Percentiles rank a stretch among this genome's conserved stretches.
phyloP scores from a whole-genome alignment of 1,284 basidiomycete species.

The Sanghuangporus weigelae region DNA sequence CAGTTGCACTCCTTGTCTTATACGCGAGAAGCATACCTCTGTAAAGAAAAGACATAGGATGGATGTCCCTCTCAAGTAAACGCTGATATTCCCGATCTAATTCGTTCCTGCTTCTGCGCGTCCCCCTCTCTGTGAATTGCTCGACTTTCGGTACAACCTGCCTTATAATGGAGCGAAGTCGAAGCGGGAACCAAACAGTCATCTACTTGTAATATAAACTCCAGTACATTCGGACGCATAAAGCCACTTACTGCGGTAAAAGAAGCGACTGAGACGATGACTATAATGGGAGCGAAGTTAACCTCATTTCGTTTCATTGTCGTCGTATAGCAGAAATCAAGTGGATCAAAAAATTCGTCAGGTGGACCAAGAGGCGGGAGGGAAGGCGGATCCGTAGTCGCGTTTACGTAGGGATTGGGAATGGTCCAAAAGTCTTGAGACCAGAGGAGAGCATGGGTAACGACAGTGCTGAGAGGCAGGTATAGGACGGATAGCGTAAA shows the following conservation, averaged over 20 bases:
- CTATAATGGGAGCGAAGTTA: conserved; percentile 64
- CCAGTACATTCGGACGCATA: neutral
- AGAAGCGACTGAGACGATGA: conserved; percentile 52
- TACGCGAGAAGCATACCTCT: conserved; percentile 38
- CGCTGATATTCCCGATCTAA: conserved; percentile 73
- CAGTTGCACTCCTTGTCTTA: neutral
- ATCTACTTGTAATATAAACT: conserved; percentile 35
- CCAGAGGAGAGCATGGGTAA: conserved; percentile 67
- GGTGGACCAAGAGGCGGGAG: conserved; percentile 49
- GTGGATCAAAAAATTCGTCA: conserved; percentile 51
- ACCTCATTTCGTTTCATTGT: conserved; percentile 67
- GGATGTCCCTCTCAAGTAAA: conserved; percentile 57
- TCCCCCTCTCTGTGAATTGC: conserved; percentile 66
- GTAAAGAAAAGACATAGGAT: conserved; percentile 72
- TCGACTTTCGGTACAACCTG: conserved; percentile 63
- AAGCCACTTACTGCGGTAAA: conserved; percentile 44
- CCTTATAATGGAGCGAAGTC: conserved; percentile 52
- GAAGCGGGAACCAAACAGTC: conserved; percentile 69
- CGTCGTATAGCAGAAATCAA: conserved; percentile 78
- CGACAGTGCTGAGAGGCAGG: conserved; percentile 66
- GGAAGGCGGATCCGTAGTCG: conserved; percentile 44
- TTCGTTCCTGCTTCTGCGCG: conserved; percentile 48
- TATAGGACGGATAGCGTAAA: conserved; percentile 63
- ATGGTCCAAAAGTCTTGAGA: conserved; percentile 71
- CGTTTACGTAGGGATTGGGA: conserved; percentile 60